Evolutionary conservation across 2,329 filamentous ascomycete genomes (phyloP).

Genomic region (Dactylellina drechsleri): DNA sequence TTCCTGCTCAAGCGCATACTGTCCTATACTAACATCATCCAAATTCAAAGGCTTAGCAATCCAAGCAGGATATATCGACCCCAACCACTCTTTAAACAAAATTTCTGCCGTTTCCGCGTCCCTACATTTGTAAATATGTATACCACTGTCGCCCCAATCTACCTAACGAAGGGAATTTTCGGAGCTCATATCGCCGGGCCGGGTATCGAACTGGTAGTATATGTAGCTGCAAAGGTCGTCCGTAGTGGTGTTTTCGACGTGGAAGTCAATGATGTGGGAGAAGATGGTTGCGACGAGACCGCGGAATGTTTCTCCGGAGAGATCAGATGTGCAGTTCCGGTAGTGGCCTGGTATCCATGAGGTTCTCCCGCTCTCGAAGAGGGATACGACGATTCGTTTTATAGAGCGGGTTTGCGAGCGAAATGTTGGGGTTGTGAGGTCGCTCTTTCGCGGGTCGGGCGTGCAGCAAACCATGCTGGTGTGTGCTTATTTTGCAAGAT

Average conservation of each 20-base stretch:
- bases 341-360: constrained; percentile 36
- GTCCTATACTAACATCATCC: constrained; percentile 15
- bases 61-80: constrained; percentile 12
- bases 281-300: constrained; percentile 2
- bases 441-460: constrained; percentile 9
- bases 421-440: background rate
- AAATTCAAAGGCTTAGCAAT: constrained; percentile 6
- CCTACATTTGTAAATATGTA: constrained; percentile 28
- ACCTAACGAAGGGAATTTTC: background rate
- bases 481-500: background rate
- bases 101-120: constrained; percentile 23
- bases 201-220: constrained; percentile 33
- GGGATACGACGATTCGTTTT: background rate
- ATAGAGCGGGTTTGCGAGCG: background rate
- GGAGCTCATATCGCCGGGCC: background rate
- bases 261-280: constrained; percentile 12
- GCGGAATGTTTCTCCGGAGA: constrained; percentile 8
- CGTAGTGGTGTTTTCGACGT: constrained; percentile 4
- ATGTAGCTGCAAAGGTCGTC: constrained; percentile 8
- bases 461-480: constrained; percentile 14
- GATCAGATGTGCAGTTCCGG: constrained; percentile 18
- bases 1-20: constrained; percentile 31
- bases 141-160: constrained; percentile 21
- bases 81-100: constrained; percentile 30
- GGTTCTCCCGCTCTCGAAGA: constrained; percentile 21